Evolutionary conservation across 140 eudicot species (phyloP), one percentile per base, ranked within the genome.

Genomic region (Oenanthe javanica): DNA sequence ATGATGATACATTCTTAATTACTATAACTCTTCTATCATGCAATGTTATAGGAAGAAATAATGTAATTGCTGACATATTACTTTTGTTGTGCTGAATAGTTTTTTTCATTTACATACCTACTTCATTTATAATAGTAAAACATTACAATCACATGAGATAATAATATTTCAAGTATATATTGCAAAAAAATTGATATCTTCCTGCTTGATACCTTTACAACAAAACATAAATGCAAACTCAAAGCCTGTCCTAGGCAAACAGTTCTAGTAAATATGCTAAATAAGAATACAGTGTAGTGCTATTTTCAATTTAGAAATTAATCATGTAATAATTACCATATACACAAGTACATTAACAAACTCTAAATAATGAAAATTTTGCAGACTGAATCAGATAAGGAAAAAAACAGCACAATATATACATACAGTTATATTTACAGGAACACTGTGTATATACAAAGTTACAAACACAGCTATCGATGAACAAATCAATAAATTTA

Each of bases 21-120:
- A 63, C 70, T 63, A 63, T 23, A 59, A 63, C 36, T 63, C 38
- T 25, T 14, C 4, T 63, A 63, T 21, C 36, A n/a, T 4, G 36
- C 36, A n/a, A n/a, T 63, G 38, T 14, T 63, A 63, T n/a, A 63
- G 14, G 13, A n/a, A 63, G 31, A 31, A 31, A 31, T 31, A 31
- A 31, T 31, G 31, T 31, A 31, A 31, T 31, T 31, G 31, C 31
- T 31, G 31, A 31, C 31, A 31, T 31, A 31, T 31, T 31, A 72
- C 83, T 88, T 12, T 80, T 79, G 82, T 88, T 80, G 23, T 76
- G 54, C 38, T 61, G 11, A 69, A 55, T 79, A 15, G 64, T 50
- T 71, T 21, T 66, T 64, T 77, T 84, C 72, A 72, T 84, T 82
- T 89, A 79, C 77, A 57, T 64, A 15, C n/a, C 76, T 42, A 83